Evolutionary conservation across 139 green algal genomes (phyloP).

Genomic region (Pycnococcus provasolii): DNA sequence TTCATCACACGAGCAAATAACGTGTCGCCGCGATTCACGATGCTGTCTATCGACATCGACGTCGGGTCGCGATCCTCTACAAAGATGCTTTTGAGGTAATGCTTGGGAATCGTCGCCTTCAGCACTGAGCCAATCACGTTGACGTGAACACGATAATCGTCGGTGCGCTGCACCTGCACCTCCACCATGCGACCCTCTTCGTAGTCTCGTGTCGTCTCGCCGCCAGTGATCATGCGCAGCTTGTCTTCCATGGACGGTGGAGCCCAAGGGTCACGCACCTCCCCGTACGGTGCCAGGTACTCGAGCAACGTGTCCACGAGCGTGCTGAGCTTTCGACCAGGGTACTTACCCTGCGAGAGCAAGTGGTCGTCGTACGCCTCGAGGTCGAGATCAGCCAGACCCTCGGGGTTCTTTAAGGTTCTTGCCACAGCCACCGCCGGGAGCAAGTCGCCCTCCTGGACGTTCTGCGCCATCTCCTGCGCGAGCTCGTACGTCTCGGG

Average conservation of each 20-base stretch:
- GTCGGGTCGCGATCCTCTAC: too few species aligned
- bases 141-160: too few species aligned
- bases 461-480: conserved; percentile 6
- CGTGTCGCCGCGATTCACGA: too few species aligned
- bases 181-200: neutral
- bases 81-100: too few species aligned
- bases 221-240: conserved; percentile 7
- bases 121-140: too few species aligned
- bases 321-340: neutral
- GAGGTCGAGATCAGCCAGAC: neutral
- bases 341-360: neutral
- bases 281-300: neutral
- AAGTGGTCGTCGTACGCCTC: conserved; percentile 7
- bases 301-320: conserved; percentile 4
- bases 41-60: too few species aligned
- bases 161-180: too few species aligned
- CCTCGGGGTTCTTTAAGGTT: conserved; percentile 1
- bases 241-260: neutral
- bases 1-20: too few species aligned
- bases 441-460: neutral
- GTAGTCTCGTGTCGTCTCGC: neutral
- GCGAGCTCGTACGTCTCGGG: conserved; percentile 12
- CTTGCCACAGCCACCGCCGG: neutral
- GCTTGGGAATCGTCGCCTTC: too few species aligned
- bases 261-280: neutral